Percentiles rank a stretch among this genome's conserved stretches.
Evolutionary conservation across 148 eudicot species (phyloP).

Genomic region (Suaeda aralocaspica): DNA sequence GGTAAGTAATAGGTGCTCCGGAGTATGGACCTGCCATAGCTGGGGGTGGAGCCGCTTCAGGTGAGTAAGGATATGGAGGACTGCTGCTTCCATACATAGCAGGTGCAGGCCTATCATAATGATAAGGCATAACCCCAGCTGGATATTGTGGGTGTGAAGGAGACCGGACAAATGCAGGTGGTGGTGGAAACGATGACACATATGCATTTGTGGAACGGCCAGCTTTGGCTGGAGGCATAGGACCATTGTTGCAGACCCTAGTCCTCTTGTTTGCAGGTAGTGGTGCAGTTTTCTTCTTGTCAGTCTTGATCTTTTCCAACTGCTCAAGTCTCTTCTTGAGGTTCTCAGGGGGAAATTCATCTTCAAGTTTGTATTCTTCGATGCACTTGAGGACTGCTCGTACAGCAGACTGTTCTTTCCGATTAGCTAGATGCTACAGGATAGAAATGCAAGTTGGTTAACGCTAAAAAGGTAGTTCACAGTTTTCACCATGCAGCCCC

Average conservation of each 20-base stretch:
- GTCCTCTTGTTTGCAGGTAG: conserved; percentile 86
- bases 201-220: conserved; percentile 90
- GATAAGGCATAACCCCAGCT: conserved; percentile 52
- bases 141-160: conserved; percentile 81
- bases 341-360: conserved; percentile 70
- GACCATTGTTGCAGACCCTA: conserved; percentile 76
- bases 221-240: conserved; percentile 99
- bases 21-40: conserved; percentile 60
- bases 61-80: conserved; percentile 75
- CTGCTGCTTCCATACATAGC: conserved; percentile 62
- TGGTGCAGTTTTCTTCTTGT: conserved; percentile 74
- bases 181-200: conserved; percentile 90
- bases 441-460: conserved; percentile 13
- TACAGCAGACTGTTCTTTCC: conserved; percentile 97
- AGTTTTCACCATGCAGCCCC: not conserved
- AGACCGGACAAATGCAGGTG: conserved; percentile 66
- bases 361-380: conserved; percentile 92
- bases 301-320: conserved; percentile 77
- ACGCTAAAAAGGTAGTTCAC: not conserved
- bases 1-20: conserved; percentile 60
- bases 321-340: conserved; percentile 91
- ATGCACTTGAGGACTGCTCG: conserved; percentile 94
- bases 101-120: conserved; percentile 38
- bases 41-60: conserved; percentile 59
- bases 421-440: conserved; percentile 77